Evolutionary conservation across 1,284 basidiomycete genomes (phyloP).

Genomic region (Agaricales sp.): DNA sequence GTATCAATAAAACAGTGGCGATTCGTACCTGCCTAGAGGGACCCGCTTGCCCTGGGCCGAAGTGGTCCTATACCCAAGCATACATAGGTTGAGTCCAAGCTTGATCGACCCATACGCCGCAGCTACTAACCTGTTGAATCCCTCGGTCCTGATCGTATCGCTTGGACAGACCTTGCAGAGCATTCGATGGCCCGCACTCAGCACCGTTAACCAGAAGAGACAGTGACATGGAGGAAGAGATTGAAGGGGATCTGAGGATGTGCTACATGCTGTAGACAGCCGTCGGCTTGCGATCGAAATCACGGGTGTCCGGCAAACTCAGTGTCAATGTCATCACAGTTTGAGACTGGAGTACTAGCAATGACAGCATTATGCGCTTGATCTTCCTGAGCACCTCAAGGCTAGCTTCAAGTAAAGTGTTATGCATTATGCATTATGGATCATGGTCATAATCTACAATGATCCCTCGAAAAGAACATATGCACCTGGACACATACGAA

Average conservation of each 20-base stretch:
- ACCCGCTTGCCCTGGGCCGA: conserved; percentile 42
- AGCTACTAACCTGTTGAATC: conserved; percentile 51
- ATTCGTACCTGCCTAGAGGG: conserved; percentile 45
- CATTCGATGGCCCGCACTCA: conserved; percentile 76
- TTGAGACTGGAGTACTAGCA: too few relatives aligned
- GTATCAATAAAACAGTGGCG: conserved; percentile 1
- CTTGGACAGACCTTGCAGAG: conserved; percentile 70
- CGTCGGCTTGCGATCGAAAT: too few relatives aligned
- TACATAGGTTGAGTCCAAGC: conserved; percentile 3
- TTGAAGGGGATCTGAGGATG: not conserved
- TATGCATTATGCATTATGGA: too few relatives aligned
- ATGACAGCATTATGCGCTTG: too few relatives aligned
- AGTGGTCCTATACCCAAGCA: conserved; percentile 43
- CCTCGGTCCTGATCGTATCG: conserved; percentile 71
- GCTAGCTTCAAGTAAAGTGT: too few relatives aligned
- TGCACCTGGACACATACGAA: too few relatives aligned
- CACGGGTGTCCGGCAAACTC: too few relatives aligned
- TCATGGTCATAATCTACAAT: too few relatives aligned
- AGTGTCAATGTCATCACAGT: too few relatives aligned
- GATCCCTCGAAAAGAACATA: too few relatives aligned
- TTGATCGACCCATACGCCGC: not conserved
- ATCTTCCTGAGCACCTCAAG: too few relatives aligned
- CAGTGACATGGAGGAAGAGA: conserved; percentile 45
- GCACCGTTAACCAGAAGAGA: conserved; percentile 63
- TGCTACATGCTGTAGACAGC: too few relatives aligned